Evolutionary conservation across 169 alveolate species (phyloP).

Genomic region (Miamiensis avidus): DNA sequence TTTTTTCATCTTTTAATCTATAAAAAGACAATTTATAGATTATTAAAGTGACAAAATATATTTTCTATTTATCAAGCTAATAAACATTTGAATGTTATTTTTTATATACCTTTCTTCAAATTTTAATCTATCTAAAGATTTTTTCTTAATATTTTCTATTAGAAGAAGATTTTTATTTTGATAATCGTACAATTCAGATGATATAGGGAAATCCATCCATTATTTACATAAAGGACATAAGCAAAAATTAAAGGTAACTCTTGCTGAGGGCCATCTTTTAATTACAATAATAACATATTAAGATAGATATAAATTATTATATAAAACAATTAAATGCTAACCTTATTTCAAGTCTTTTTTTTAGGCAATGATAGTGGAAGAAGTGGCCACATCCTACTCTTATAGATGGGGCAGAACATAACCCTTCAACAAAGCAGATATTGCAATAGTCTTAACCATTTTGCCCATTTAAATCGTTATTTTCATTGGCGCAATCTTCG

Average conservation of each 20-base stretch:
- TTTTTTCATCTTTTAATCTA: slow-evolving; percentile 74
- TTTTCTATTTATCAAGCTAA: background rate
- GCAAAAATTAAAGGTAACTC: slow-evolving; percentile 72
- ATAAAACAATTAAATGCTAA: background rate
- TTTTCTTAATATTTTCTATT: slow-evolving; percentile 48
- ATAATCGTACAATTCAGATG: slow-evolving; percentile 28
- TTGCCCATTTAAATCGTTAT: slow-evolving; percentile 46
- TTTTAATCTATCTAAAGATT: slow-evolving; percentile 79
- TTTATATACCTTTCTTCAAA: slow-evolving; percentile 62
- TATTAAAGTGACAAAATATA: background rate
- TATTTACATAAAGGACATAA: slow-evolving; percentile 76
- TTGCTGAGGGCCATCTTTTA: slow-evolving; percentile 74
- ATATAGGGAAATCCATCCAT: slow-evolving; percentile 53
- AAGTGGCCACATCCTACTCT: slow-evolving; percentile 70
- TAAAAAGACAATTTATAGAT: too few species aligned
- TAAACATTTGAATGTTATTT: background rate
- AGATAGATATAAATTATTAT: background rate
- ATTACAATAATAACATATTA: background rate
- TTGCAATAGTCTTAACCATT: slow-evolving; percentile 79
- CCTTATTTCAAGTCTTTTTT: slow-evolving; percentile 56
- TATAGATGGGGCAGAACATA: slow-evolving; percentile 74
- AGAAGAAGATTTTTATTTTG: slow-evolving; percentile 33
- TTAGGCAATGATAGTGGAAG: slow-evolving; percentile 73
- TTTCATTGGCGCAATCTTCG: slow-evolving; percentile 58
- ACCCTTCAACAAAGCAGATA: slow-evolving; percentile 80